Evolutionary conservation across 1,139 yeast species (phyloP), one percentile per base, ranked within the genome.

Genomic region (Geotrichum australiense): DNA sequence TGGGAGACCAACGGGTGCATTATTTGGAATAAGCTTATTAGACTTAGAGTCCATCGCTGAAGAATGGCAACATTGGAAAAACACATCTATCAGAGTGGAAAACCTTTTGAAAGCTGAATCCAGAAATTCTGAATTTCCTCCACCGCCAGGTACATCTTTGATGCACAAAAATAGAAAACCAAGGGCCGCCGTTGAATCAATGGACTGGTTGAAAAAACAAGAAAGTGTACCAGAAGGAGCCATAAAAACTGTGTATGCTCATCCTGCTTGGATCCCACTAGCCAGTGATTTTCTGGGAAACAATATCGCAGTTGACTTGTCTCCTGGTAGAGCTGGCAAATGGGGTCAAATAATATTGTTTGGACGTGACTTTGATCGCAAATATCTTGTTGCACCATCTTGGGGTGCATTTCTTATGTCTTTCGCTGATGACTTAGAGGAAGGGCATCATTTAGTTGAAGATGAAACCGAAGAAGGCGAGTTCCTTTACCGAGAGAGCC

Each of bases 211-310:
- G 26, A 58, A 61, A 20, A 54, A 58, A 35, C 96, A 87, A 63
- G 68, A 68, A 39, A 76, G 86, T 0, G 69, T 82, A 10, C 97
- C 97, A 4, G 83, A 84, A 14, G 77, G 77, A 4, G 62, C 77
- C 4, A 68, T 87, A 22, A 84, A 81, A 55, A 69, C 73, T 2
- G 76, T 76, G 1, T 89, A 84, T 63, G 89, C 96, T 2, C 86
- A 85, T 60, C 78, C 86, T 4, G 76, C 74, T 55, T 89, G 97
- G 97, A 79, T 89, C 42, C 97, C 97, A 2, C 62, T 89, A 33
- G 75, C 85, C 15, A 84, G 94, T 7, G 97, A 89, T 59, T 78
- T 77, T 46, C 79, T 82, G 6, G 97, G 97, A 14, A 89, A 87
- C 63, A 86, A 86, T 57, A 78, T 89, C 41, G 96, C 89, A 38